phyloP scores from a whole-genome alignment of 805 yeast species.

The Nakazawaea ishiwadae region DNA sequence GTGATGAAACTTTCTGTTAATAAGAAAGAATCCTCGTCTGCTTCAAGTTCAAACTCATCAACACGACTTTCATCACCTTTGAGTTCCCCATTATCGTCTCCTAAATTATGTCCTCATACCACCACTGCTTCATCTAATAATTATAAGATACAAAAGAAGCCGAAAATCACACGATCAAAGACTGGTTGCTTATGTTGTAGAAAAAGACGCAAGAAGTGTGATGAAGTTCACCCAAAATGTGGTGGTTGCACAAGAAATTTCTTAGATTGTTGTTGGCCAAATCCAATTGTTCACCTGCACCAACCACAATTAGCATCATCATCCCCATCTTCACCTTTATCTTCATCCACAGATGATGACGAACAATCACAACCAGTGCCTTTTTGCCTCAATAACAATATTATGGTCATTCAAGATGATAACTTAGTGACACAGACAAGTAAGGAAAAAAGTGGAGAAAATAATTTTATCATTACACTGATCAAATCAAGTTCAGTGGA shows the following conservation, averaged over 20 bases:
- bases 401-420: slow-evolving; percentile 12
- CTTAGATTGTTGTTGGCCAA: slow-evolving; percentile 13
- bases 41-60: background rate
- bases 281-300: background rate
- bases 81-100: slow-evolving; percentile 10
- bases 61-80: slow-evolving; percentile 7
- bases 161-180: slow-evolving; percentile 13
- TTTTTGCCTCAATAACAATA: slow-evolving; percentile 8
- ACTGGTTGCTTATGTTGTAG: slow-evolving; percentile 13
- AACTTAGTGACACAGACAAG: slow-evolving; percentile 9
- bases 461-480: slow-evolving; percentile 10
- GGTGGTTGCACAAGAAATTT: slow-evolving; percentile 15
- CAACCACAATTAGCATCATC: background rate
- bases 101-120: slow-evolving; percentile 5
- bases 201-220: slow-evolving; percentile 15
- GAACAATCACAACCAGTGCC: background rate
- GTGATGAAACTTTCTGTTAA: slow-evolving; percentile 9
- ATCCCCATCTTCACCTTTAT: background rate
- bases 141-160: slow-evolving; percentile 60
- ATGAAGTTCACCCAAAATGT: slow-evolving; percentile 15
- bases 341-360: slow-evolving; percentile 3
- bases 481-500: slow-evolving; percentile 6
- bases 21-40: background rate
- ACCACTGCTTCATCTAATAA: slow-evolving; percentile 31
- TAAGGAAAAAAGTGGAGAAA: background rate